These are phyloP conservation scores for Fusarium foetens DNA, from an alignment of 2,329 filamentous ascomycete genomes.

Conservation along the genomic window DNA sequence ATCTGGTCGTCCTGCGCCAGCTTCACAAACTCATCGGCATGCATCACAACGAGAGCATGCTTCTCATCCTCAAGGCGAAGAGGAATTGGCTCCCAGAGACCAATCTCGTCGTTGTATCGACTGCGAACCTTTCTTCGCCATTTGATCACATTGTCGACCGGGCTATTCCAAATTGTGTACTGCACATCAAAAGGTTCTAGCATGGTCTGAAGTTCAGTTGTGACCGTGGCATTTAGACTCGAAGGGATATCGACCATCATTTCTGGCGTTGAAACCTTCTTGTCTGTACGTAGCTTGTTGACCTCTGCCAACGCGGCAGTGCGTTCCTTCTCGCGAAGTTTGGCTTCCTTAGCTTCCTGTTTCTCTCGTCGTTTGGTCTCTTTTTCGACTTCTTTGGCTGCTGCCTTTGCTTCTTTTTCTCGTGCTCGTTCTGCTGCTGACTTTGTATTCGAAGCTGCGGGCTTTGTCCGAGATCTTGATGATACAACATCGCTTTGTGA, in stretches of 20 bases:
- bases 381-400: conserved; percentile 64
- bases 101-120: conserved; percentile 68
- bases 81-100: conserved; percentile 72
- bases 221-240: conserved; percentile 60
- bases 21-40: conserved; percentile 73
- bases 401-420: conserved; percentile 58
- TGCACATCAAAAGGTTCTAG: conserved; percentile 62
- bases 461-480: conserved; percentile 34
- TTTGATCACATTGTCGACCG: conserved; percentile 65
- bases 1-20: conserved; percentile 65
- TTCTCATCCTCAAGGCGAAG: conserved; percentile 64
- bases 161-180: conserved; percentile 56
- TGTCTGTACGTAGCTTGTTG: conserved; percentile 78
- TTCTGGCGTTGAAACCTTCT: conserved; percentile 76
- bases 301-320: conserved; percentile 75
- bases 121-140: conserved; percentile 77
- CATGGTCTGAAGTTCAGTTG: conserved; percentile 60
- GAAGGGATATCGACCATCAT: conserved; percentile 80
- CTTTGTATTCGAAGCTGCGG: conserved; percentile 44
- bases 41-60: conserved; percentile 70
- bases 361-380: conserved; percentile 66
- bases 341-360: conserved; percentile 69
- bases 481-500: conserved; percentile 47
- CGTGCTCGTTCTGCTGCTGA: conserved; percentile 51
- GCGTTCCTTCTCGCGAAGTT: conserved; percentile 69